Conservation (phyloP, 495 filamentous ascomycete genomes). For the Aspergillus nidulans region DNA sequence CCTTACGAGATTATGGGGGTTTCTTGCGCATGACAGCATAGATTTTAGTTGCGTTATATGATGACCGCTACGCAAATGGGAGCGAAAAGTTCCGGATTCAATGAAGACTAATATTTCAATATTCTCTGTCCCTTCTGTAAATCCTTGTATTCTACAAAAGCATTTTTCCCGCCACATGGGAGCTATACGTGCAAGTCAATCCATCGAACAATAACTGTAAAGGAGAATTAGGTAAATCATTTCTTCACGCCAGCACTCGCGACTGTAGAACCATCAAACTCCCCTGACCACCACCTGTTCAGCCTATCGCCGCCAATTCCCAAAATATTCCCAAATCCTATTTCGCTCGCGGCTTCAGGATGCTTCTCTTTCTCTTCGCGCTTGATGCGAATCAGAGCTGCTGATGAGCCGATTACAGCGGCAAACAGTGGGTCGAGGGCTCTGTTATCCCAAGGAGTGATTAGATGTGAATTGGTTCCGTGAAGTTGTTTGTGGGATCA, state of each 20-base stretch:
- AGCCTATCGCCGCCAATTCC: conserved; percentile 30
- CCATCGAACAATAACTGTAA: not conserved
- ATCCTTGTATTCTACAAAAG: too few relatives aligned
- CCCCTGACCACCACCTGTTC: conserved; percentile 43
- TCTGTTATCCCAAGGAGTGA: conserved; percentile 33
- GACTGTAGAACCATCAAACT: conserved; percentile 25
- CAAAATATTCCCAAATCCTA: conserved; percentile 27
- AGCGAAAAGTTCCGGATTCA: conserved; percentile 24
- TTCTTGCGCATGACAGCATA: conserved; percentile 45
- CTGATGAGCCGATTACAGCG: conserved; percentile 65
- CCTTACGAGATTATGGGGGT: conserved; percentile 49
- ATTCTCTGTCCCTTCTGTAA: not conserved
- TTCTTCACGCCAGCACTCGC: not conserved
- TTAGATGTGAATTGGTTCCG: too few relatives aligned
- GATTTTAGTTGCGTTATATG: conserved; percentile 33
- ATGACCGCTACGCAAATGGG: conserved; percentile 21
- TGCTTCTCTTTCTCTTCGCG: conserved; percentile 71
- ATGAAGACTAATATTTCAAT: conserved; percentile 14
- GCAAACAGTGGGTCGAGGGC: conserved; percentile 84
- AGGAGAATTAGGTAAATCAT: not conserved
- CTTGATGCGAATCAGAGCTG: conserved; percentile 56
- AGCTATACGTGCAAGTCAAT: too few relatives aligned
- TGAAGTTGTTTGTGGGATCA: not conserved
- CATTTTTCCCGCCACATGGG: too few relatives aligned
- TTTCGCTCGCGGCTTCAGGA: conserved; percentile 30